A percentile compares a stretch with the other conserved stretches of the same genome.
Conservation (phyloP, 164 flowering plant genomes). For the Amborella trichopoda region DNA sequence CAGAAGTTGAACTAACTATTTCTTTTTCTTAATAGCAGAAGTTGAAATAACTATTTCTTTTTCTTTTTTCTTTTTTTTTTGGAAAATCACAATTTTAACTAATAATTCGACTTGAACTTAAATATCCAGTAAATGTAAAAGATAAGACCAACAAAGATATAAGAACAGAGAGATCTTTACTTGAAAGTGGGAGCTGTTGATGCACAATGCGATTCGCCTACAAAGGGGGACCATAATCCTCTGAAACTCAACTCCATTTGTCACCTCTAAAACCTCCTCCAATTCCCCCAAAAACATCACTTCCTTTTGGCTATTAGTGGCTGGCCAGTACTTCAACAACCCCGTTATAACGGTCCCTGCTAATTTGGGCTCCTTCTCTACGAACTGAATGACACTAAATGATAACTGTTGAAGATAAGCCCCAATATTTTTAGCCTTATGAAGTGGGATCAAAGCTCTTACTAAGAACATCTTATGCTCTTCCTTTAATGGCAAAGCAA, state of each 20-base stretch:
- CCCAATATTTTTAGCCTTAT: constrained; percentile 25
- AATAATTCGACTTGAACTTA: neutral
- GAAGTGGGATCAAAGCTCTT: constrained; percentile 34
- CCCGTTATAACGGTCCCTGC: constrained; percentile 30
- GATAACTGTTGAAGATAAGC: constrained; percentile 31
- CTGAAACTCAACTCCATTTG: constrained; percentile 30
- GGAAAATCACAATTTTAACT: neutral
- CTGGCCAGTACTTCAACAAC: constrained; percentile 37
- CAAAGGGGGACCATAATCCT: constrained; percentile 34
- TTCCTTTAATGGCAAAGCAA: constrained; percentile 36
- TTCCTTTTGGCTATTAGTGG: constrained; percentile 32
- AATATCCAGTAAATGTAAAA: neutral
- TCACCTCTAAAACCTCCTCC: constrained; percentile 32
- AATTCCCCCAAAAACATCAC: constrained; percentile 34
- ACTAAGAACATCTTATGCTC: constrained; percentile 36
- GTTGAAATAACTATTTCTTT: neutral
- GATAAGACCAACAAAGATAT: neutral
- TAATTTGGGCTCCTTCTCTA: constrained; percentile 31
- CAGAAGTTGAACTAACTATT: neutral
- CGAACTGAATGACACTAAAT: constrained; percentile 29
- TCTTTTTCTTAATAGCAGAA: neutral
- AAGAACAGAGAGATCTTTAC: constrained; percentile 6
- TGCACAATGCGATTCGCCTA: constrained; percentile 29
- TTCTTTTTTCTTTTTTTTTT: neutral
- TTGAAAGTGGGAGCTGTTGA: constrained; percentile 36